phyloP scores from a whole-genome alignment of 441 rosid genomes.

The Isatis lusitanica region DNA sequence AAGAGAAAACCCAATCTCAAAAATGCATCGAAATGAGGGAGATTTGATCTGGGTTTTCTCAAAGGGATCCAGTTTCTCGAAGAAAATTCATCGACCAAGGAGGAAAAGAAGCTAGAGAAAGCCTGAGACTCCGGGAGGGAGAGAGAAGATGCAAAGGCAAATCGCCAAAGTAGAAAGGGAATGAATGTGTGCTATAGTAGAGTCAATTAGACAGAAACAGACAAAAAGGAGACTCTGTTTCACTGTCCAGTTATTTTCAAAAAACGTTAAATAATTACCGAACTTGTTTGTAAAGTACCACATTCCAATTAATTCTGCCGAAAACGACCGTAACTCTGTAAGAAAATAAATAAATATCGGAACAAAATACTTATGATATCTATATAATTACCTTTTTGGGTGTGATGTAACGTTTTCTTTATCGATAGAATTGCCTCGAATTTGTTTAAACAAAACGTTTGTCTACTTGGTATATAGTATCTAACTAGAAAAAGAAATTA shows the following conservation, averaged over 20 bases:
- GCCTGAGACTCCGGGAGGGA: slow-evolving; percentile 27
- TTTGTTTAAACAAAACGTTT: too few relatives aligned
- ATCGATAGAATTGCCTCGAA: neutral
- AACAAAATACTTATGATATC: neutral
- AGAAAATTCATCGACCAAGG: slow-evolving; percentile 1
- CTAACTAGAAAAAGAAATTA: too few relatives aligned
- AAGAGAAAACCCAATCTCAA: slow-evolving; percentile 27
- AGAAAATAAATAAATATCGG: neutral
- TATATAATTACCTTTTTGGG: neutral
- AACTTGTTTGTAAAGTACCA: neutral
- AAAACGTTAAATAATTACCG: neutral
- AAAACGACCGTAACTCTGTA: neutral
- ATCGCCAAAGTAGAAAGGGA: slow-evolving; percentile 26
- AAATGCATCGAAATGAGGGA: slow-evolving; percentile 8
- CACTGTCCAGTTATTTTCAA: slow-evolving; percentile 9
- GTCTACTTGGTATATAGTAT: too few relatives aligned
- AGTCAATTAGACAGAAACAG: slow-evolving; percentile 26
- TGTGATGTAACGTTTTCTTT: neutral
- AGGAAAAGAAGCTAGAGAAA: slow-evolving; percentile 18
- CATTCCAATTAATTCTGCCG: neutral
- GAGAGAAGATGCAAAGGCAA: neutral
- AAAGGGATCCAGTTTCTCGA: slow-evolving; percentile 13
- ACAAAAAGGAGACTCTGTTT: slow-evolving; percentile 34
- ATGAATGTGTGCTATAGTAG: slow-evolving; percentile 27
- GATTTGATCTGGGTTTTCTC: slow-evolving; percentile 29